Evolutionary conservation across 768 basidiomycete species (phyloP), one percentile per base, ranked within the genome.

Genomic region (Dacryopinax spathularia): DNA sequence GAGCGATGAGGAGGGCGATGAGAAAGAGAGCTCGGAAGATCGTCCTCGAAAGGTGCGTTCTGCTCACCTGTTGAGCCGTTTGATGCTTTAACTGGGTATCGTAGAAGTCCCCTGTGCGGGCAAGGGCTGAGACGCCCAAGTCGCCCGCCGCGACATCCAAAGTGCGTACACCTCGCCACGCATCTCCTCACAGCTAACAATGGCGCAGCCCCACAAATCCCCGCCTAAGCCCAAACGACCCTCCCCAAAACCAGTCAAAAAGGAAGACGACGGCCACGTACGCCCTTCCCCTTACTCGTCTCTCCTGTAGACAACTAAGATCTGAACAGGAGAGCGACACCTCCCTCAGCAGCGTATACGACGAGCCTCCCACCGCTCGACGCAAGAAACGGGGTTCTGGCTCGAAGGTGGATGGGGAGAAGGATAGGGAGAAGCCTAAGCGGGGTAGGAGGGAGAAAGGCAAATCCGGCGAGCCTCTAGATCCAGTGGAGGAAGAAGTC

Each of bases 271-370:
- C 16, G 35, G 37, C 18, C 60, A 69, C 29, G 67, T 62, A 20
- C 60, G 35, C 48, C 62, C 5, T 25, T n/a, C 13, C 33, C 10
- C 44, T 25, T 18, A 44, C 60, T 37, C 33, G 10, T 25, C 29
- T 41, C 31, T 13, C 37, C 37, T 18, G 25, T 43, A 27, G 35
- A 13, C n/a, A n/a, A 62, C 29, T 35, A 18, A 62, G 4, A 43
- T 34, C 12, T 56, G 13, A 33, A 25, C 48, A 70, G 69, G 75
- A 79, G 66, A 83, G 82, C 69, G 84, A 83, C 36, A 82, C 84
- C 3, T 84, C 85, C 63, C 68, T 85, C 33, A 84, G 85, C 4
- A 79, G 80, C 5, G 76, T 87, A 16, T 74, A 81, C 27, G 84
- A 86, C 65, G 84, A 85, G 34, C 75, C 75, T 48, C 79, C 79